Base-by-base conservation (phyloP, 2,329 filamentous ascomycete species). In the Orbilia javanica region DNA sequence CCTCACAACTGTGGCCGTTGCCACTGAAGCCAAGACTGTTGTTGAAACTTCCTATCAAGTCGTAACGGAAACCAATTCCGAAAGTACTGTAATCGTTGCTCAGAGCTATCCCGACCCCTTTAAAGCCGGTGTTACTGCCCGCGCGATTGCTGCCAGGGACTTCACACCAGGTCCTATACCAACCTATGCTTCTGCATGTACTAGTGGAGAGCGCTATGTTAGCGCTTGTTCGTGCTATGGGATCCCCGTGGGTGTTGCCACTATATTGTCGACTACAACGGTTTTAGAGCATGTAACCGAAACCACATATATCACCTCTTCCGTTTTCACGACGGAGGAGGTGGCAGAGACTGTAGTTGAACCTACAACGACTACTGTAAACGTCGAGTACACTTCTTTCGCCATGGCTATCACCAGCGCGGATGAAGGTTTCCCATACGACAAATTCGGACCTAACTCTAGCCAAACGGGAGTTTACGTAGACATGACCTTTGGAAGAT, bases 201-300 rank as follows among this genome's bases (percentile, higher is more conserved):
- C 62, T 6, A 65, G 42, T 22, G 62, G 39, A 20, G 62, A 22
- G 20, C 62, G 62, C 4, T 65, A 50, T 31, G 62, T 44, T 10
- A 65, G 62, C 4, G 62, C 62, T 31, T 65, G 62, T 13, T 65
- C 62, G 4, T 65, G 62, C 42, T 65, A 4, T 2, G 62, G 62
- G 7, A 27, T 36, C 10, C 13, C 11, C 4, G 42, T 44, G 2
- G 39, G 62, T 10, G 27, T 36, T 2, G 42, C 27, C 6, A 65
- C 62, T 2, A 22, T 3, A 13, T 15, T n/a, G 0, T 22, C 42
- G 6, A 44, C 62, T 1, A 64, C 27, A 18, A 64, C 60, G 6
- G 15, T 64, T 18, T 50, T 15, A 44, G 39, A 48, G 8, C n/a
- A 4, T 15, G 42, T 50, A 20, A 65, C 42, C 3, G 29, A 18